Percentiles rank a stretch among this genome's conserved stretches.
Conservation (phyloP, 2,329 filamentous ascomycete genomes). For the Calonectria pteridis region DNA sequence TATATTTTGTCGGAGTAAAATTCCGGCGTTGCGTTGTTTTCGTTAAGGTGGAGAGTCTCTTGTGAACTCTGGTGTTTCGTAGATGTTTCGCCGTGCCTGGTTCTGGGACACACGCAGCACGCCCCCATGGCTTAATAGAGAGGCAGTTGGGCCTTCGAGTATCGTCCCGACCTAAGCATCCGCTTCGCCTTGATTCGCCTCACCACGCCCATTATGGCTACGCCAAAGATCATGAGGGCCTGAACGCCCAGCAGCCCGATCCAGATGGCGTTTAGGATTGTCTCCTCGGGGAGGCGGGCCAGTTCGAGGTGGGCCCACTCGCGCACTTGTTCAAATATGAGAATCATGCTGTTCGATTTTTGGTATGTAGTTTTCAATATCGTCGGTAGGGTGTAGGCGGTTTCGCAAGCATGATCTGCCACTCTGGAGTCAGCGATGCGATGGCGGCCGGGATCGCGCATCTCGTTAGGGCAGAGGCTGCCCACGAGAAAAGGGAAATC, state of each 20-base stretch:
- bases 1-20: neutral
- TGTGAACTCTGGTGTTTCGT: neutral
- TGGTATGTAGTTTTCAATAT: slow-evolving; percentile 25
- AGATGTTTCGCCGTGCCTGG: neutral
- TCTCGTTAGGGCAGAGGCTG: slow-evolving; percentile 10
- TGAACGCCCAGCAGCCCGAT: slow-evolving; percentile 61
- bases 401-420: slow-evolving; percentile 39
- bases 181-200: slow-evolving; percentile 42
- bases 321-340: slow-evolving; percentile 16
- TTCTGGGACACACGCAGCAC: neutral
- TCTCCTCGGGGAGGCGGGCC: slow-evolving; percentile 44
- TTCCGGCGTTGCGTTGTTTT: neutral
- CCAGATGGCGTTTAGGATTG: slow-evolving; percentile 61
- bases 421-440: slow-evolving; percentile 13
- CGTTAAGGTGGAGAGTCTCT: neutral
- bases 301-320: slow-evolving; percentile 39
- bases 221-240: slow-evolving; percentile 57
- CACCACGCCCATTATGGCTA: slow-evolving; percentile 49
- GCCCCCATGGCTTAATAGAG: neutral
- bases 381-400: slow-evolving; percentile 33
- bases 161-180: slow-evolving; percentile 26
- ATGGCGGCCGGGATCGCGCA: neutral
- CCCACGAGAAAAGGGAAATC: slow-evolving; percentile 1
- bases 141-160: slow-evolving; percentile 12
- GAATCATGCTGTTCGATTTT: slow-evolving; percentile 32